A percentile compares a stretch with the other conserved stretches of the same genome.
Conservation (phyloP, 2,329 filamentous ascomycete genomes). For the Biscogniauxia sp. region DNA sequence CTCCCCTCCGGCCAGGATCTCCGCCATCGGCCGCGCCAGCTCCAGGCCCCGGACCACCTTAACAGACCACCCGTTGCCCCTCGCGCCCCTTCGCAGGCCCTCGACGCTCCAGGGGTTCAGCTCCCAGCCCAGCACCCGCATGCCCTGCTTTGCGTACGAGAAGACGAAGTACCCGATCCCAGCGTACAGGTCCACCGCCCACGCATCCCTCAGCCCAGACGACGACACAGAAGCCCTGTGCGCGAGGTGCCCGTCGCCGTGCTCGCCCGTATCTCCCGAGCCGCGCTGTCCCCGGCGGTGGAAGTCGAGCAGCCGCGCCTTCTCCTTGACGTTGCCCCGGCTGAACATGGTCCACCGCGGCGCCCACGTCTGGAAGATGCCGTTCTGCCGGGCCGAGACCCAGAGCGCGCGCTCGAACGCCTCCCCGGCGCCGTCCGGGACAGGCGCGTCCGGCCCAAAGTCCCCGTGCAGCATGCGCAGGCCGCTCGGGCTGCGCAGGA, state of each 20-base stretch:
- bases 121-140: conserved; percentile 83
- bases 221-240: conserved; percentile 8
- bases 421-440: too few species aligned
- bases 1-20: conserved; percentile 43
- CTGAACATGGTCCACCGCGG: conserved; percentile 94
- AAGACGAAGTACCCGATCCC: conserved; percentile 95
- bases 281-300: conserved; percentile 25
- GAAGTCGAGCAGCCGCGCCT: conserved; percentile 68
- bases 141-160: conserved; percentile 70
- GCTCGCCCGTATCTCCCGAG: background rate
- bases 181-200: conserved; percentile 80
- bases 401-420: conserved; percentile 72
- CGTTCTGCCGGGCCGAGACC: conserved; percentile 75
- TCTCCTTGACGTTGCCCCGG: conserved; percentile 86
- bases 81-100: conserved; percentile 72
- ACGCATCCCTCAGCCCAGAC: conserved; percentile 29
- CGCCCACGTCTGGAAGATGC: conserved; percentile 81
- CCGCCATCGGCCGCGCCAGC: conserved; percentile 32
- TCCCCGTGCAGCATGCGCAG: conserved; percentile 70
- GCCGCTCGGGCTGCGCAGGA: conserved; percentile 69
- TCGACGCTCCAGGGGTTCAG: conserved; percentile 87
- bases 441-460: conserved; percentile 58
- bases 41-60: conserved; percentile 46
- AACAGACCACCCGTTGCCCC: conserved; percentile 64
- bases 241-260: background rate